Base-by-base conservation (phyloP, 371 early-diverging fungal species). In the Apophysomyces elegans region DNA sequence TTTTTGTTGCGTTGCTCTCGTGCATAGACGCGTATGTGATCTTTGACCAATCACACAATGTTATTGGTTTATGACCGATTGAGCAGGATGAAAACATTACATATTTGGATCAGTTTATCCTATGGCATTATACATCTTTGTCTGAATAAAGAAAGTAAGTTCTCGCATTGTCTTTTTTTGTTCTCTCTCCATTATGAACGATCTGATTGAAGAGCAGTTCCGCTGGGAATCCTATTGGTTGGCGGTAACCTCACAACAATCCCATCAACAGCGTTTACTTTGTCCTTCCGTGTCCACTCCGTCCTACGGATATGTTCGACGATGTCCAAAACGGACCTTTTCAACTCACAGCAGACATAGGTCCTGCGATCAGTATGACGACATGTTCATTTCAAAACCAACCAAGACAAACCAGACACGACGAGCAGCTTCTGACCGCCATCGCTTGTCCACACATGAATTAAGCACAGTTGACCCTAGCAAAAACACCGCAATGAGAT, bases 341-440 rank as follows among this genome's bases (percentile, higher is more conserved):
- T 11, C 41, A 8, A 21, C 8, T 4, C 54, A 50, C 21, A 50
- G 54, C 21, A 50, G 54, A 21, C 54, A 50, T 50, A 35, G 54
- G 21, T 50, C 54, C 16, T 50, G 54, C 54, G 54, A 50, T 26
- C 21, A 7, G 54, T 50, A 50, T 50, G 54, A 50, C 54, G 54
- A 50, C 54, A 26, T 50, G 11, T 21, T 21, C 21, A 26, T 50
- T 50, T 50, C 54, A 50, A 50, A 50, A 50, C 21, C 54, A 21
- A 50, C 54, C 21, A 50, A 21, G 54, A 50, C 54, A 50, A 50
- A 50, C 54, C 54, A 50, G 54, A 50, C 54, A 50, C 16, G 54
- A 11, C 54, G 54, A 50, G 21, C 54, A 4, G 54, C 21, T 18
- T 26, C 54, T 50, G 9, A 50, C 21, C 54, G 54, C 8, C 54